A percentile compares a stretch with the other conserved stretches of the same genome.
Conservation (phyloP, 208 protist genomes). For the Crithidia sp. region DNA sequence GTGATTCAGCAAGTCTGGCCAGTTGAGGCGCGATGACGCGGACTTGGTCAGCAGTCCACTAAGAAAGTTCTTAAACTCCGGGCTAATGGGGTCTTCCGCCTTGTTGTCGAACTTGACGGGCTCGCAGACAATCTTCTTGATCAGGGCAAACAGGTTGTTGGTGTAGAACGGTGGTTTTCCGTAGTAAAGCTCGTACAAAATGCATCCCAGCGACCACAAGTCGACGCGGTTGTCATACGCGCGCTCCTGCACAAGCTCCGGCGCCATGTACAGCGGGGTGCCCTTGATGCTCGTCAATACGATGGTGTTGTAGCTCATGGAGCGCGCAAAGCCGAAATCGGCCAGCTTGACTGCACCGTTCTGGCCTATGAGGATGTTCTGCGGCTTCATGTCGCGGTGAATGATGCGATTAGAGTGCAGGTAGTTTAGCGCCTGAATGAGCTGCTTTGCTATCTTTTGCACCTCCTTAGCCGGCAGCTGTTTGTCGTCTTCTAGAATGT, state of each 20-base stretch:
- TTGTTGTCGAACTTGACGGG: constrained; percentile 78
- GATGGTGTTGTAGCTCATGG: constrained; percentile 96
- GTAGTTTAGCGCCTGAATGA: constrained; percentile 96
- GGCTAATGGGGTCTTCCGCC: constrained; percentile 82
- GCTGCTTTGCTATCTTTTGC: constrained; percentile 95
- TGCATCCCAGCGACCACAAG: constrained; percentile 98
- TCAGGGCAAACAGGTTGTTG: constrained; percentile 95
- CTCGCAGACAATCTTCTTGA: constrained; percentile 95
- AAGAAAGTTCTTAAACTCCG: constrained; percentile 92
- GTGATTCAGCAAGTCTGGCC: constrained; percentile 90
- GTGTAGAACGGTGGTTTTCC: constrained; percentile 97
- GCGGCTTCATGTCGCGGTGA: constrained; percentile 96
- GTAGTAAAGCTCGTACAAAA: constrained; percentile 97
- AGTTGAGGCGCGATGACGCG: constrained; percentile 90
- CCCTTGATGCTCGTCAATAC: constrained; percentile 96
- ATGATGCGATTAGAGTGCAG: constrained; percentile 97
- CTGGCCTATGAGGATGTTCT: constrained; percentile 97
- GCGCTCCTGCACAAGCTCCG: constrained; percentile 94
- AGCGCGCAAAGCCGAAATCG: constrained; percentile 98
- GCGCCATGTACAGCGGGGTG: constrained; percentile 97
- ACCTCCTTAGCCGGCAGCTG: constrained; percentile 92
- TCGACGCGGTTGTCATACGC: constrained; percentile 96
- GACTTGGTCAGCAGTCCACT: constrained; percentile 95
- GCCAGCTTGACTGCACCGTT: constrained; percentile 96
- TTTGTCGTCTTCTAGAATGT: constrained; percentile 96